Evolutionary conservation across 768 basidiomycete species (phyloP).

Genomic region (Floccularia luteovirens): DNA sequence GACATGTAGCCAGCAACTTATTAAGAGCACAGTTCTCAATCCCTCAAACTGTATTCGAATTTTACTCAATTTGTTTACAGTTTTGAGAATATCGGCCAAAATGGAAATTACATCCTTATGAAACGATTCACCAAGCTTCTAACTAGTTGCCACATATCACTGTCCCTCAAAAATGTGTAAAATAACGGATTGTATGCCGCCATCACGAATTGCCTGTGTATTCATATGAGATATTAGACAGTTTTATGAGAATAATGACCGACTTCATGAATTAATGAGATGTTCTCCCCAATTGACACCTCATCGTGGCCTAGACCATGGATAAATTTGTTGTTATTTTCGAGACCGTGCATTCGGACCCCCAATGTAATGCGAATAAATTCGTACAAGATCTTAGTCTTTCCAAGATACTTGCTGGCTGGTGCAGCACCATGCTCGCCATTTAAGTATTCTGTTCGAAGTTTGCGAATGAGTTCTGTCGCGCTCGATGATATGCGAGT

Average conservation of each 20-base stretch:
- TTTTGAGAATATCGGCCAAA: too few species aligned
- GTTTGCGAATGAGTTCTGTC: slow-evolving; percentile 32
- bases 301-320: slow-evolving; percentile 41
- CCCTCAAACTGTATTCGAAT: too few species aligned
- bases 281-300: slow-evolving; percentile 61
- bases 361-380: slow-evolving; percentile 60
- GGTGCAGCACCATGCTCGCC: slow-evolving; percentile 57
- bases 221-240: neutral
- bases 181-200: slow-evolving; percentile 54
- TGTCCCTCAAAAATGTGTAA: slow-evolving; percentile 11
- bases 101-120: too few species aligned
- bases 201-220: slow-evolving; percentile 55
- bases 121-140: too few species aligned
- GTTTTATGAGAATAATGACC: slow-evolving; percentile 9
- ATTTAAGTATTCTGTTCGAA: slow-evolving; percentile 47
- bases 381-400: slow-evolving; percentile 60
- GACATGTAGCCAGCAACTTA: too few species aligned
- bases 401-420: slow-evolving; percentile 53
- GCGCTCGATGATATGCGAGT: slow-evolving; percentile 39
- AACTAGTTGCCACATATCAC: too few species aligned
- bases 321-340: slow-evolving; percentile 45
- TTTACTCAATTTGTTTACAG: too few species aligned
- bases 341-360: slow-evolving; percentile 69
- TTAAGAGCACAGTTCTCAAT: too few species aligned
- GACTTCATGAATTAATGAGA: slow-evolving; percentile 69